A percentile compares a stretch with the other conserved stretches of the same genome.
Conservation (phyloP, 1,284 basidiomycete species). For the Microstroma glucosiphilum region DNA sequence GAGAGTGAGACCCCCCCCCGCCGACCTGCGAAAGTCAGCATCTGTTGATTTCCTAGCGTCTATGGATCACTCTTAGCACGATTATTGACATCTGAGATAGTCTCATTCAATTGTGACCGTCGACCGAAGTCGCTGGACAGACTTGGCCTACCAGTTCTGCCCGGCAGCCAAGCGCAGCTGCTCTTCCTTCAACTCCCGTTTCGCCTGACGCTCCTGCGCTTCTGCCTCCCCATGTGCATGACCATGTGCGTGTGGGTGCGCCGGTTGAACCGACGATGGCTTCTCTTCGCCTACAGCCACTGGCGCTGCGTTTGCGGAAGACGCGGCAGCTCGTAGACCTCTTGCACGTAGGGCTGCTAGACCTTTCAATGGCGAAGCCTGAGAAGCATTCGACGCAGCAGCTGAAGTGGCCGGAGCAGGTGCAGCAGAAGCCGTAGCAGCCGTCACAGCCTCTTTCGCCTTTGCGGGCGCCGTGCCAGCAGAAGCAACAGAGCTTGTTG, state of each 20-base stretch:
- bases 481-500: too few species aligned
- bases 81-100: too few species aligned
- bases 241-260: neutral
- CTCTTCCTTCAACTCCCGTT: neutral
- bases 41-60: too few species aligned
- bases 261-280: neutral
- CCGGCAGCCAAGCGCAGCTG: neutral
- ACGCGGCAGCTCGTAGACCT: neutral
- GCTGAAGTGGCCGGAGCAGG: neutral
- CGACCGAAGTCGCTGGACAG: too few species aligned
- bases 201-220: neutral
- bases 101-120: too few species aligned
- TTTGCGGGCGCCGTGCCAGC: too few species aligned
- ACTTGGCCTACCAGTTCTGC: neutral
- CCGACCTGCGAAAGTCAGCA: too few species aligned
- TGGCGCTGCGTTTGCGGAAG: neutral
- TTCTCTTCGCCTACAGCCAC: neutral
- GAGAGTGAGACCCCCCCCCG: too few species aligned
- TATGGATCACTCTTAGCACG: too few species aligned
- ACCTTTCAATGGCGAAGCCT: neutral
- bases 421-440: neutral
- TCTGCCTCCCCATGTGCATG: neutral
- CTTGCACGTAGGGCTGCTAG: conserved; percentile 1
- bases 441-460: neutral
- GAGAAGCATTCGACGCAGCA: neutral